These are phyloP conservation scores for Aspergillus glaucus DNA, from an alignment of 2,329 filamentous ascomycete species.

Conservation along the genomic window DNA sequence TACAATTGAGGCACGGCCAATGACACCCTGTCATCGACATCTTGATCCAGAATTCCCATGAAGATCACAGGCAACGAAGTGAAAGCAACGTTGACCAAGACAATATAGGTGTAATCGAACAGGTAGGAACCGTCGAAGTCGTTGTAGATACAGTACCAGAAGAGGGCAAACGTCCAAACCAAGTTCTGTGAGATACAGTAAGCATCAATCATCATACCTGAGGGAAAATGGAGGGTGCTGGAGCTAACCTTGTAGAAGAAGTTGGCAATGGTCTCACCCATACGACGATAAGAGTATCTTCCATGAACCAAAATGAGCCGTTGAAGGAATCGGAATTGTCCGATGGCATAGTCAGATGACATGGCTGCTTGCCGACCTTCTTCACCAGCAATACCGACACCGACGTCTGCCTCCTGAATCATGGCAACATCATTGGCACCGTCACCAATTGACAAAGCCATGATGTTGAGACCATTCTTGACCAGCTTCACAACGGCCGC, in stretches of 20 bases:
- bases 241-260: slow-evolving; percentile 88
- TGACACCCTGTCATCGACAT: slow-evolving; percentile 89
- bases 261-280: slow-evolving; percentile 91
- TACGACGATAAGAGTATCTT: slow-evolving; percentile 89
- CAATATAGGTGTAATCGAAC: slow-evolving; percentile 96
- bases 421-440: slow-evolving; percentile 95
- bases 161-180: slow-evolving; percentile 92
- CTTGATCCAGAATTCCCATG: slow-evolving; percentile 95
- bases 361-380: slow-evolving; percentile 90
- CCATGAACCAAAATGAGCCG: slow-evolving; percentile 83
- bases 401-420: slow-evolving; percentile 97
- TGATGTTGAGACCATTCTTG: slow-evolving; percentile 88
- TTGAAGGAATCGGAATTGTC: slow-evolving; percentile 84
- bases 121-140: slow-evolving; percentile 96
- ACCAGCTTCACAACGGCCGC: slow-evolving; percentile 96
- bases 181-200: slow-evolving; percentile 59
- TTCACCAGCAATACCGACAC: slow-evolving; percentile 88
- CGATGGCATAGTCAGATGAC: slow-evolving; percentile 94
- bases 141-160: slow-evolving; percentile 96
- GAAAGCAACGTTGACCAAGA: slow-evolving; percentile 94
- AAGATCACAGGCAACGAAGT: slow-evolving; percentile 91
- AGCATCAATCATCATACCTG: slow-evolving; percentile 2
- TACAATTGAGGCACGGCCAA: slow-evolving; percentile 93
- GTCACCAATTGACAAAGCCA: slow-evolving; percentile 89
- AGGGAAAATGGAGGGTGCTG: background rate